These are phyloP conservation scores for Lizanozyma gosingica DNA, from an alignment of 1,139 yeast species.

Conservation along the genomic window DNA sequence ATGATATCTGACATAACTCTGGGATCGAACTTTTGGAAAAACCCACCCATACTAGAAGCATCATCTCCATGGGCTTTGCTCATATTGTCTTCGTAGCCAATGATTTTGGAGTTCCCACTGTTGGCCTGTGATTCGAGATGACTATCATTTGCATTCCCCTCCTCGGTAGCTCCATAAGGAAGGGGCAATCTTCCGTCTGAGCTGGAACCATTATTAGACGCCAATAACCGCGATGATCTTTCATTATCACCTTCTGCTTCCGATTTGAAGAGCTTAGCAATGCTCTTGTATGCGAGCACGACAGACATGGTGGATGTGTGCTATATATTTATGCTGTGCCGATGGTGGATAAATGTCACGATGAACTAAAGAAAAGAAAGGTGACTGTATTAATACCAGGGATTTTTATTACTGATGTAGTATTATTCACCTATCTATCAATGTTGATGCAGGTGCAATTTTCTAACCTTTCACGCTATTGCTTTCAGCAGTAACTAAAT, in stretches of 20 bases:
- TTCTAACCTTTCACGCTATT: too few species aligned
- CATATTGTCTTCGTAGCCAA: background rate
- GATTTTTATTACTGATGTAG: too few species aligned
- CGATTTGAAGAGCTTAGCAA: background rate
- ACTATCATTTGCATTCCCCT: background rate
- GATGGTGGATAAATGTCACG: too few species aligned
- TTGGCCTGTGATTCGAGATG: background rate
- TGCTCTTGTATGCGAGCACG: background rate
- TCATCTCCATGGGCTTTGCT: background rate
- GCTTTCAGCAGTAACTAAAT: too few species aligned
- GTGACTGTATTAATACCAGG: too few species aligned
- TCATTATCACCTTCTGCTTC: background rate
- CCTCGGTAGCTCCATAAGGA: background rate
- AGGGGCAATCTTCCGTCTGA: background rate
- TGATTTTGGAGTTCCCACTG: background rate
- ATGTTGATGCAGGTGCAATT: too few species aligned
- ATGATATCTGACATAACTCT: slow-evolving; percentile 75
- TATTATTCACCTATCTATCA: too few species aligned
- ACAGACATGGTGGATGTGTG: background rate
- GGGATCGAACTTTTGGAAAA: slow-evolving; percentile 46
- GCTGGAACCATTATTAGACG: background rate
- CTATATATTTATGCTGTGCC: too few species aligned
- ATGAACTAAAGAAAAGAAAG: too few species aligned
- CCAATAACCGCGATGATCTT: background rate
- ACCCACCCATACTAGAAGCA: slow-evolving; percentile 12